Evolutionary conservation across 768 basidiomycete genomes (phyloP), one percentile per base, ranked within the genome.

Genomic region (Pleurotus djamor): DNA sequence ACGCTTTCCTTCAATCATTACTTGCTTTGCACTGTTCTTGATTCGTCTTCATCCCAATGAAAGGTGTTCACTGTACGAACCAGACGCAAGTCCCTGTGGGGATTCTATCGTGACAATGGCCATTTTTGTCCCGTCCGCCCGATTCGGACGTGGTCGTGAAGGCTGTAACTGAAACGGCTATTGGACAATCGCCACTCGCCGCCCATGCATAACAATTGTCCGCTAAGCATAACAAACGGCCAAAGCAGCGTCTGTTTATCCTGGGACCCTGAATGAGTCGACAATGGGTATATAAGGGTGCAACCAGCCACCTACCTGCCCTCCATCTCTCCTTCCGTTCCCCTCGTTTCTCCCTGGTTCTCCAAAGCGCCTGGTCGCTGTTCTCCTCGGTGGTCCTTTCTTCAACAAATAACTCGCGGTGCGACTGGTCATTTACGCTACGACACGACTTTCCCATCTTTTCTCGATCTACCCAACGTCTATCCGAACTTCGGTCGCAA

Each of bases 361-460:
- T 56, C 37, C 41, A 56, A 37, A 44, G 54, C 54, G 54, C 54
- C 38, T 21, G 54, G 36, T 55, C 54, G 54, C 41, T 55, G 13
- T 6, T 43, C 35, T 43, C 32, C 35, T 28, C 21, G 21, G 21
- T 28, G 54, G 41, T 44, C 21, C 17, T 17, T 33, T 17, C 44
- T 44, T 41, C 21, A 13, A 13, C 52, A 55, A 43, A 55, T 55
- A 55, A 55, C 44, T 55, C 54, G 54, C 54, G 37, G 54, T 12
- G 54, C 54, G 54, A 55, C 17, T 36, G 16, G 10, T n/a, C 34
- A 52, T 12, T 52, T 36, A 35, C 34, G 14, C 13, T 36, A 36
- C 51, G 21, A 28, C 3, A 28, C 21, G 21, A 28, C 21, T 28
- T 28, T 28, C 21, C 21, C 21, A 28, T 28, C 21, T 28, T 28